Evolutionary conservation across 2,329 filamentous ascomycete species (phyloP).

Genomic region (Dactylellina leptospora): DNA sequence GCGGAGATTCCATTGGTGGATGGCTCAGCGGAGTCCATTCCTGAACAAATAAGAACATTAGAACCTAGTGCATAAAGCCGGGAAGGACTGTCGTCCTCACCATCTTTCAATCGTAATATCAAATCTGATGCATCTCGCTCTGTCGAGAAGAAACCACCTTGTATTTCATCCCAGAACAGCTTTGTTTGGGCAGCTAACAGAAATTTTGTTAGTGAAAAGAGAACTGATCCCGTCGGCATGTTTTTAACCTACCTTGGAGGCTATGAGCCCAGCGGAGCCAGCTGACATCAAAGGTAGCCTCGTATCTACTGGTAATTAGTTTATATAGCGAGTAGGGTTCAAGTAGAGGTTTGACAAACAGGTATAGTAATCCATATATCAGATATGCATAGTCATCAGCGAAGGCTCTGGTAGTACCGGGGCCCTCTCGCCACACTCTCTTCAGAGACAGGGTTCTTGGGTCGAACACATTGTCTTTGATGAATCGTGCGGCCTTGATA

Average conservation of each 20-base stretch:
- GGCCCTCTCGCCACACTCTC: constrained; percentile 75
- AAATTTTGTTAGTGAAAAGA: background rate
- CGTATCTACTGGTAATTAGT: constrained; percentile 62
- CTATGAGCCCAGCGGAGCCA: constrained; percentile 83
- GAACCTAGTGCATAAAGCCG: background rate
- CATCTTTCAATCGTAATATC: constrained; percentile 89
- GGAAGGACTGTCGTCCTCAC: constrained; percentile 31
- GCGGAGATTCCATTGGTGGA: constrained; percentile 90
- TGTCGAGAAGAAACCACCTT: constrained; percentile 77
- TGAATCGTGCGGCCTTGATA: constrained; percentile 74
- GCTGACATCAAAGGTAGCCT: constrained; percentile 77
- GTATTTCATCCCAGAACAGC: constrained; percentile 76
- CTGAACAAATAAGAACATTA: constrained; percentile 29
- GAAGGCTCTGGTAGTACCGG: constrained; percentile 75
- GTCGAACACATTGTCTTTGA: constrained; percentile 78
- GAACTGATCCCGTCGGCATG: background rate
- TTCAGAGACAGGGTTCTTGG: constrained; percentile 70
- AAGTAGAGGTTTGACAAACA: constrained; percentile 63
- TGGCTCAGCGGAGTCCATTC: constrained; percentile 90
- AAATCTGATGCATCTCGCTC: constrained; percentile 70
- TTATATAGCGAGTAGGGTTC: background rate
- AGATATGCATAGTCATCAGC: constrained; percentile 95
- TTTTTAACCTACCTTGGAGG: constrained; percentile 71
- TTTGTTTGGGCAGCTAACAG: constrained; percentile 72
- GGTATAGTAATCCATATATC: constrained; percentile 79